Percentiles rank a stretch among this genome's conserved stretches.
Evolutionary conservation across 179 eudicot genomes (phyloP).

Genomic region (Carnegiea gigantea): DNA sequence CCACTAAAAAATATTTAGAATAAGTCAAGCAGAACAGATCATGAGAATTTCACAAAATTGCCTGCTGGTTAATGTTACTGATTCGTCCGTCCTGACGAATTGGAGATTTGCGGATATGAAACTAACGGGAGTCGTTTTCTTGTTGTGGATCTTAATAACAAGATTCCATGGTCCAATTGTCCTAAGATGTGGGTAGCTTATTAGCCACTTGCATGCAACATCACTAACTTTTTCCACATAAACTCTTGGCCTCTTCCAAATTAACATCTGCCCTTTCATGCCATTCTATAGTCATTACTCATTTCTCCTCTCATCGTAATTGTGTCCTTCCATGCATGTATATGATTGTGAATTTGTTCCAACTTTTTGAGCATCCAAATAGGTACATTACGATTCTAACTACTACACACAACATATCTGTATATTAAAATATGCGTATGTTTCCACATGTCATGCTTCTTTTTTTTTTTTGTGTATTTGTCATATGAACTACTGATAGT

Average conservation of each 20-base stretch:
- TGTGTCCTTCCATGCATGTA: not conserved
- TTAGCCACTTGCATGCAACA: not conserved
- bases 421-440: no score
- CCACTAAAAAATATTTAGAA: no score
- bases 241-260: not conserved
- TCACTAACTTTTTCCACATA: not conserved
- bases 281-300: not conserved
- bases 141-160: not conserved
- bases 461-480: no score
- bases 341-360: not conserved
- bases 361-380: not conserved
- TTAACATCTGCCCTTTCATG: slow-evolving; percentile 1
- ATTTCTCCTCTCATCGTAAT: not conserved
- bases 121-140: slow-evolving; percentile 9
- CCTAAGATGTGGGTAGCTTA: not conserved
- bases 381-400: not conserved
- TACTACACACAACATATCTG: no score
- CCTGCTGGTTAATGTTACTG: no score
- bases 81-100: not conserved
- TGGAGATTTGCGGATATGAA: not conserved
- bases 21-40: no score
- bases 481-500: no score
- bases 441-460: no score
- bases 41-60: no score
- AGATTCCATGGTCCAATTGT: not conserved